These are phyloP conservation scores for Eucalyptus tenuipes DNA, from an alignment of 345 rosid species.

Conservation along the genomic window DNA sequence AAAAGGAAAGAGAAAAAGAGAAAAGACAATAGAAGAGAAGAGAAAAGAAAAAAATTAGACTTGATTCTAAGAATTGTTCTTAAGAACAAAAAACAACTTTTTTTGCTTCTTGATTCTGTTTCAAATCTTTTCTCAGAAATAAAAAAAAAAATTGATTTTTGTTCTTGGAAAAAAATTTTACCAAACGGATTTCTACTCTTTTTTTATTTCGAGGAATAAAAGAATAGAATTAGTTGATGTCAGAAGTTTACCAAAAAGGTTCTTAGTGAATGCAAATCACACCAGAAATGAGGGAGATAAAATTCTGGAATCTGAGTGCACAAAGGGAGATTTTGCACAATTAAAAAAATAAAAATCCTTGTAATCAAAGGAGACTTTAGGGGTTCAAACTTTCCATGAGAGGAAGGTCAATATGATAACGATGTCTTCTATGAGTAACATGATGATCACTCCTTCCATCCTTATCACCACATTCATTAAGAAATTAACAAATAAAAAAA, in stretches of 20 bases:
- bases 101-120: no score
- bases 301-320: not conserved
- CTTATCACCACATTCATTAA: not conserved
- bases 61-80: no score
- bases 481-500: no score
- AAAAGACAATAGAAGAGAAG: no score
- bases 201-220: rapidly evolving
- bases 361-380: no score
- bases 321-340: not conserved
- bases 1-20: no score
- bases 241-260: not conserved
- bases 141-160: no score
- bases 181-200: no score
- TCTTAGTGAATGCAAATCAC: not conserved
- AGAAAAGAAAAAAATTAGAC: no score
- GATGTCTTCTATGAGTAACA: not conserved
- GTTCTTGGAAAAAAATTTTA: no score
- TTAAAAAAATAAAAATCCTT: not conserved
- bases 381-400: not conserved
- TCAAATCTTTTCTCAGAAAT: no score
- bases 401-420: not conserved
- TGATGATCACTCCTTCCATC: not conserved
- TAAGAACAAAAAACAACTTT: rapidly evolving
- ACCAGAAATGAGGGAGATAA: not conserved
- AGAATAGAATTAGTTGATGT: no score